A percentile compares a stretch with the other conserved stretches of the same genome.
phyloP scores from a whole-genome alignment of 1,284 basidiomycete genomes.

The Cryptococcus wingfieldii region DNA sequence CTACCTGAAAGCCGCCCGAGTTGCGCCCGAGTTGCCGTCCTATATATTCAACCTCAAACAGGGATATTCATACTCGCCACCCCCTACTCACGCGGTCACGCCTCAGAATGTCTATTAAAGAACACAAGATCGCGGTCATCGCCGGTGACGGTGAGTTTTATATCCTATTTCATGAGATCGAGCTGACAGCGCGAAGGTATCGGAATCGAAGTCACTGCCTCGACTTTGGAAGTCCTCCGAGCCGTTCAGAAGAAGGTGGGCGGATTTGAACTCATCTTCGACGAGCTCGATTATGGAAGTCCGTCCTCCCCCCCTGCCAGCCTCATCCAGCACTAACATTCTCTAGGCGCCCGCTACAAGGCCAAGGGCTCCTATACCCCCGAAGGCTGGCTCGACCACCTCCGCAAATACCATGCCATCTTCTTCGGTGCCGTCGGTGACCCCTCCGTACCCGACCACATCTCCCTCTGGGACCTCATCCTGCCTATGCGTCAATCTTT shows the following conservation, averaged over 20 bases:
- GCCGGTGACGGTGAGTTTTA: slow-evolving; percentile 52
- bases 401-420: slow-evolving; percentile 45
- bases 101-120: neutral
- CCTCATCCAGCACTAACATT: neutral
- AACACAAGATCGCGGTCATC: slow-evolving; percentile 54
- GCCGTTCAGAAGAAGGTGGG: slow-evolving; percentile 23
- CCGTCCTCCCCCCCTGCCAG: neutral
- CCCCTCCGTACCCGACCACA: slow-evolving; percentile 55
- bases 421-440: slow-evolving; percentile 50
- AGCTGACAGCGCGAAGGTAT: slow-evolving; percentile 32
- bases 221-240: slow-evolving; percentile 45
- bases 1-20: too few relatives aligned
- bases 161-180: neutral
- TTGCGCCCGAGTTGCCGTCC: too few relatives aligned
- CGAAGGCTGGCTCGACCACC: slow-evolving; percentile 41
- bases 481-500: slow-evolving; percentile 56
- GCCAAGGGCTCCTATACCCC: slow-evolving; percentile 46
- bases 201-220: slow-evolving; percentile 53
- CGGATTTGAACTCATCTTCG: slow-evolving; percentile 42
- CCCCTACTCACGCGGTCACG: neutral
- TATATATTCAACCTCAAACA: too few relatives aligned
- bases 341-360: slow-evolving; percentile 26
- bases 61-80: too few relatives aligned
- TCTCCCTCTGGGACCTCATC: slow-evolving; percentile 56
- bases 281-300: slow-evolving; percentile 48